Evolutionary conservation across 768 basidiomycete genomes (phyloP), one percentile per base, ranked within the genome.

Genomic region (Mrakia gelida): DNA sequence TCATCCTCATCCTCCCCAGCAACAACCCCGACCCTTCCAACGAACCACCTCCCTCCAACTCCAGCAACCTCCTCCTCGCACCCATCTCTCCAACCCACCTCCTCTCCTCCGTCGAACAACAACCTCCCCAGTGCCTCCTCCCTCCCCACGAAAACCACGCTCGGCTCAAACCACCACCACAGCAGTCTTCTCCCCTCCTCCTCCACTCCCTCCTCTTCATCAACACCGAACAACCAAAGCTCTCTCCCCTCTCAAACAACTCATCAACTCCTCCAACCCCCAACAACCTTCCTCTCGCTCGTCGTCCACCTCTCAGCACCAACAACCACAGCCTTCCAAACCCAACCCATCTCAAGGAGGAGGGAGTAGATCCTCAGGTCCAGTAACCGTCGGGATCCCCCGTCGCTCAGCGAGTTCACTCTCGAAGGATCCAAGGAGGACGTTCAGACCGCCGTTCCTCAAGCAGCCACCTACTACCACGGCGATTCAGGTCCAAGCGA

Each of bases 211-310:
- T 41, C 21, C 34, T 18, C 38, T 4, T 21, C 32, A 10, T 15
- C 38, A 34, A 1, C 34, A 7, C 34, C 65, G 65, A 38, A 41
- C 67, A 6, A 70, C 67, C 32, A 41, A 41, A 34, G 67, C 67
- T 30, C 34, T 70, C 26, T 70, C 67, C 41, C 67, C 67, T 41
- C 67, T 70, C 34, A 70, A 70, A 38, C 34, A 70, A 26, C 67
- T 70, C 38, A 38, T 70, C 41, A 34, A 70, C 32, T 43, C 67
- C 67, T 43, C 62, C 62, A 28, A 30, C 65, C 2, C 67, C 41
- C 38, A 34, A 18, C 41, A 34, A 13, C 26, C 38, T 18, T 43
- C 67, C 38, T n/a, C 28, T 38, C 38, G n/a, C 21, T 41, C 32
- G 5, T 16, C 16, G 2, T 28, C 34, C 41, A 41, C 2, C 18